Conservation (phyloP, 768 basidiomycete genomes). For the Obba rivulosa region DNA sequence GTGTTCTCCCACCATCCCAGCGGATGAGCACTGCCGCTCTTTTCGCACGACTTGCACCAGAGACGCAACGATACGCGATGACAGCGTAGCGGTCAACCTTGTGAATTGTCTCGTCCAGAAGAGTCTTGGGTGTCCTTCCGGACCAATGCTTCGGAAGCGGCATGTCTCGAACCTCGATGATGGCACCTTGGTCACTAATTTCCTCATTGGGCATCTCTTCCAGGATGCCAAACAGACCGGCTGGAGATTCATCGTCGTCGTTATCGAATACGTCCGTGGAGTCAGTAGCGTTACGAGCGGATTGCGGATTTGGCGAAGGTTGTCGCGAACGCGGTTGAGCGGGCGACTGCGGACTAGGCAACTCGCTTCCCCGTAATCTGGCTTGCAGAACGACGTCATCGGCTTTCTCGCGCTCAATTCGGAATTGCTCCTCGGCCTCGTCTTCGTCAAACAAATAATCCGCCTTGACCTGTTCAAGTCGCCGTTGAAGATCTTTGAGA, state of each 20-base stretch:
- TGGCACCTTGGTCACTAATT: constrained; percentile 48
- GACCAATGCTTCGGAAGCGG: constrained; percentile 78
- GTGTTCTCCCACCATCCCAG: constrained; percentile 58
- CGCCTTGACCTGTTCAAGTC: constrained; percentile 40
- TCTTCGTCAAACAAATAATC: constrained; percentile 69
- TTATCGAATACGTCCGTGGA: constrained; percentile 47
- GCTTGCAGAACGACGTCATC: constrained; percentile 41
- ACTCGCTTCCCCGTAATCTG: constrained; percentile 28
- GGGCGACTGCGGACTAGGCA: not conserved
- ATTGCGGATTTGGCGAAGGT: not conserved
- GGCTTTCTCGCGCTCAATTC: constrained; percentile 44
- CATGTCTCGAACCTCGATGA: constrained; percentile 63
- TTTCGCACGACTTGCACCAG: constrained; percentile 67
- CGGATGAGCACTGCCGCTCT: constrained; percentile 67
- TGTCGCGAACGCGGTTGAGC: not conserved
- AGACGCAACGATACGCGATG: constrained; percentile 59
- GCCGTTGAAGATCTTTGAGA: constrained; percentile 37
- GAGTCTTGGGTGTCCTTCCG: constrained; percentile 70
- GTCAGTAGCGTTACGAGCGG: constrained; percentile 1
- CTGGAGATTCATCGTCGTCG: constrained; percentile 39
- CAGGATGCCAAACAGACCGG: constrained; percentile 69
- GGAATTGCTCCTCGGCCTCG: constrained; percentile 58
- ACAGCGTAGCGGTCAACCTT: constrained; percentile 74
- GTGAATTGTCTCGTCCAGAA: constrained; percentile 62
- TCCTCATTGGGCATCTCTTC: constrained; percentile 58